phyloP scores from a whole-genome alignment of 139 green algal species.

The Chlorella ohadii region DNA sequence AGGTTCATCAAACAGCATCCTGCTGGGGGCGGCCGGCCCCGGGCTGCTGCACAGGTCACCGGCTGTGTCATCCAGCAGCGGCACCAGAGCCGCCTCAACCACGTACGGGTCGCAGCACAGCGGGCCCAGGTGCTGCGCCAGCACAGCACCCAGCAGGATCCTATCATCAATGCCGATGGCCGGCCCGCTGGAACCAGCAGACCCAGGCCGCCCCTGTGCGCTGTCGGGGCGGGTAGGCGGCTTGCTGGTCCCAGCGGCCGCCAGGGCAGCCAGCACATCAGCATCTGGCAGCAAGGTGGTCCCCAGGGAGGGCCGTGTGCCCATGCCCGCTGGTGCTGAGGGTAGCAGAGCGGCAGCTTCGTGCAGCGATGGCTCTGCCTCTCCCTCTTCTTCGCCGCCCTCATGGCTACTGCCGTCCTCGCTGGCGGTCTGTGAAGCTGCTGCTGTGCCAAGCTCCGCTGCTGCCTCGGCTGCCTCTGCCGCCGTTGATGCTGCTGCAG shows the following conservation, averaged over 20 bases:
- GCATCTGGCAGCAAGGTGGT: not conserved
- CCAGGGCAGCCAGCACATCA: conserved; percentile 7
- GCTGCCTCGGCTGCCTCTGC: not conserved
- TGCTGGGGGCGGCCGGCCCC: not conserved
- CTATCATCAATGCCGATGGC: conserved; percentile 21
- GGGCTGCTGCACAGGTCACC: conserved; percentile 11
- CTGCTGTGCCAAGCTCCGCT: not conserved
- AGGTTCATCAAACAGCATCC: too few species aligned
- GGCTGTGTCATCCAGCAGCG: conserved; percentile 17
- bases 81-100: conserved; percentile 28
- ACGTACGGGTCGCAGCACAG: conserved; percentile 28
- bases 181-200: not conserved
- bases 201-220: too few species aligned
- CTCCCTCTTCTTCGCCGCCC: too few species aligned
- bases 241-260: conserved; percentile 14
- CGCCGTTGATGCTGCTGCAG: not conserved
- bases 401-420: not conserved
- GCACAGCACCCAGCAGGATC: conserved; percentile 33
- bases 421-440: not conserved
- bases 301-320: not conserved
- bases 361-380: too few species aligned
- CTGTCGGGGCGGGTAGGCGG: too few species aligned
- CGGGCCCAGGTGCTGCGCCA: conserved; percentile 22
- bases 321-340: not conserved
- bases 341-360: not conserved